Conservation (phyloP, 306 rosid species). For the Betula pendula region DNA sequence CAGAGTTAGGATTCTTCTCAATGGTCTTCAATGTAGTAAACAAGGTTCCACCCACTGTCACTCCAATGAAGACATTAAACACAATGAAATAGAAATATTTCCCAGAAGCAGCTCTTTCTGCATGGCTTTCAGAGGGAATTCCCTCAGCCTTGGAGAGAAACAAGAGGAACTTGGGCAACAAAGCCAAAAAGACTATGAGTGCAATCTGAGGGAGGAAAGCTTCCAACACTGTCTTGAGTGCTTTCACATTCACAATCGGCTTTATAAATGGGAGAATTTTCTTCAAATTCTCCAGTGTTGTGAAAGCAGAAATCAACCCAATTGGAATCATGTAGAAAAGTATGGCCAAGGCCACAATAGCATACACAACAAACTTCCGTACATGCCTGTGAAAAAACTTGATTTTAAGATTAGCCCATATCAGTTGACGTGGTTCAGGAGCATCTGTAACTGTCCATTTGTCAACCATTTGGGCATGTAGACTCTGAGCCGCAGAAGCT, state of each 20-base stretch:
- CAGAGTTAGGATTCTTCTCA: slow-evolving; percentile 37
- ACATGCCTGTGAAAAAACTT: slow-evolving; percentile 56
- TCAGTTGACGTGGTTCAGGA: slow-evolving; percentile 70
- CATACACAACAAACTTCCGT: slow-evolving; percentile 65
- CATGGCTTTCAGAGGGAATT: slow-evolving; percentile 80
- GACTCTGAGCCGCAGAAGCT: slow-evolving; percentile 86
- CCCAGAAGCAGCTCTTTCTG: slow-evolving; percentile 83
- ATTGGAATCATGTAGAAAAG: slow-evolving; percentile 86
- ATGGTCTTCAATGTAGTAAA: slow-evolving; percentile 55
- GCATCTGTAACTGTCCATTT: slow-evolving; percentile 69
- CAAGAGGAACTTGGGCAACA: slow-evolving; percentile 76
- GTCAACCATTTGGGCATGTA: slow-evolving; percentile 76
- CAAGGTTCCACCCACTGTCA: slow-evolving; percentile 78
- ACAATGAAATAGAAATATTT: slow-evolving; percentile 80
- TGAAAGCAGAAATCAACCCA: slow-evolving; percentile 62
- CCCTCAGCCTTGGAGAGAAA: slow-evolving; percentile 81
- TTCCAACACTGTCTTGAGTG: slow-evolving; percentile 66
- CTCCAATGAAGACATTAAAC: slow-evolving; percentile 84
- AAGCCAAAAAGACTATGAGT: slow-evolving; percentile 67
- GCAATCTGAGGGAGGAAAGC: slow-evolving; percentile 96
- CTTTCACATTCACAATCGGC: slow-evolving; percentile 37
- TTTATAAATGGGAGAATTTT: slow-evolving; percentile 79
- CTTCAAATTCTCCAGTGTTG: slow-evolving; percentile 64
- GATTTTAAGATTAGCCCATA: slow-evolving; percentile 80
- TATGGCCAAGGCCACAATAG: slow-evolving; percentile 62